Conservation (phyloP, 805 yeast species). For the Lachancea lanzarotensis region DNA sequence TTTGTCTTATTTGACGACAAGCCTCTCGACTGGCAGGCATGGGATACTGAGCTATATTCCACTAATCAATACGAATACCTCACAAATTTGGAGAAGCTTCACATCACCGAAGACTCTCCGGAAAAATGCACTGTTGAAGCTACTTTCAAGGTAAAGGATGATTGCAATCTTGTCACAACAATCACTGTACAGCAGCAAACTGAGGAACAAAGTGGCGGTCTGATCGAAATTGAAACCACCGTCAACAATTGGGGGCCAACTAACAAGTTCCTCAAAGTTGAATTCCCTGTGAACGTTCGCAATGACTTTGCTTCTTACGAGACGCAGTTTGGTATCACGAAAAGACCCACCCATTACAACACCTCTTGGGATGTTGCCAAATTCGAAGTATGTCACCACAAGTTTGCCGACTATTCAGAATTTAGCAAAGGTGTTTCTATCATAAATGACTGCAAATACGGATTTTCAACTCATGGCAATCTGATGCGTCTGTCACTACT, state of each 20-base stretch:
- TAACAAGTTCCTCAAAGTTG: conserved; percentile 85
- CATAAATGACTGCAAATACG: conserved; percentile 81
- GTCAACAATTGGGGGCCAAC: conserved; percentile 81
- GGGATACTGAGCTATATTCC: conserved; percentile 95
- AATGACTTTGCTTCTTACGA: conserved; percentile 80
- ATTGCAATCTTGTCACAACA: conserved; percentile 55
- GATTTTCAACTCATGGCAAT: conserved; percentile 91
- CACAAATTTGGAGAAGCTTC: conserved; percentile 26
- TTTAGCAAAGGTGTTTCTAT: conserved; percentile 80
- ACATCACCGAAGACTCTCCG: conserved; percentile 39
- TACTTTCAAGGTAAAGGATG: conserved; percentile 49
- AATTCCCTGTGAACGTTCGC: conserved; percentile 82
- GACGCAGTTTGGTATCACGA: conserved; percentile 88
- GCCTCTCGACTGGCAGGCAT: conserved; percentile 88
- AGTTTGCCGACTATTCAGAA: conserved; percentile 88
- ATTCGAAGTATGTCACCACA: conserved; percentile 92
- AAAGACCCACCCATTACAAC: conserved; percentile 89
- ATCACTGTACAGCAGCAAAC: conserved; percentile 49
- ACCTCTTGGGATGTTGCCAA: conserved; percentile 96
- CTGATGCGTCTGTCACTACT: conserved; percentile 77
- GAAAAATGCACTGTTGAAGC: conserved; percentile 59
- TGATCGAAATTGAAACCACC: conserved; percentile 46
- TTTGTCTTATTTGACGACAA: conserved; percentile 80
- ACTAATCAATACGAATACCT: conserved; percentile 61
- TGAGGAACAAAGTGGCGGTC: conserved; percentile 38